Evolutionary conservation across 805 yeast species (phyloP).

Genomic region (Candida glaebosa): DNA sequence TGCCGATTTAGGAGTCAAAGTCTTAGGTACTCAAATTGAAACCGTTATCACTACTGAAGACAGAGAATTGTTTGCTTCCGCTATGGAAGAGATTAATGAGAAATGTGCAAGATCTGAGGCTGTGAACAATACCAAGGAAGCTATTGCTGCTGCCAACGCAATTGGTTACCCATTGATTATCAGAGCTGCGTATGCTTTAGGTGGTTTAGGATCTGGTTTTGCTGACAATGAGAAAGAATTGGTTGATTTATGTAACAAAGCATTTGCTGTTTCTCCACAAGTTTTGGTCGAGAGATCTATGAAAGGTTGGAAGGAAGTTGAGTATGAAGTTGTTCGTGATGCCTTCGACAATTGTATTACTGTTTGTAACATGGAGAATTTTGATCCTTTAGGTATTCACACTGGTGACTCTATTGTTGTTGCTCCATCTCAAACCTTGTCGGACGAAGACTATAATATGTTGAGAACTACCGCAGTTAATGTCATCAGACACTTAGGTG

Average conservation of each 20-base stretch:
- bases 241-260: slow-evolving; percentile 78
- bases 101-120: slow-evolving; percentile 94
- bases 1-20: slow-evolving; percentile 86
- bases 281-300: slow-evolving; percentile 91
- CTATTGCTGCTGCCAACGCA: slow-evolving; percentile 75
- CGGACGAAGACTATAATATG: slow-evolving; percentile 98
- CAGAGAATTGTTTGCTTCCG: slow-evolving; percentile 90
- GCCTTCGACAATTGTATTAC: slow-evolving; percentile 97
- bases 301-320: slow-evolving; percentile 99
- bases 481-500: slow-evolving; percentile 95
- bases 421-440: slow-evolving; percentile 96
- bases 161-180: slow-evolving; percentile 95
- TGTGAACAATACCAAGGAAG: slow-evolving; percentile 76
- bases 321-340: slow-evolving; percentile 98
- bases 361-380: slow-evolving; percentile 98
- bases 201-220: slow-evolving; percentile 98
- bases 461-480: slow-evolving; percentile 96
- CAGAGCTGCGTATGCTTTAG: slow-evolving; percentile 95
- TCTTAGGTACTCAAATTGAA: slow-evolving; percentile 93
- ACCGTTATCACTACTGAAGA: slow-evolving; percentile 97
- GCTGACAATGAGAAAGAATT: slow-evolving; percentile 86
- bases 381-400: slow-evolving; percentile 97
- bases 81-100: slow-evolving; percentile 93
- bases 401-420: slow-evolving; percentile 99
- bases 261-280: slow-evolving; percentile 95